Percentiles rank a stretch among this genome's conserved stretches.
Conservation (phyloP, 306 rosid genomes). For the Gynostemma pentaphyllum region DNA sequence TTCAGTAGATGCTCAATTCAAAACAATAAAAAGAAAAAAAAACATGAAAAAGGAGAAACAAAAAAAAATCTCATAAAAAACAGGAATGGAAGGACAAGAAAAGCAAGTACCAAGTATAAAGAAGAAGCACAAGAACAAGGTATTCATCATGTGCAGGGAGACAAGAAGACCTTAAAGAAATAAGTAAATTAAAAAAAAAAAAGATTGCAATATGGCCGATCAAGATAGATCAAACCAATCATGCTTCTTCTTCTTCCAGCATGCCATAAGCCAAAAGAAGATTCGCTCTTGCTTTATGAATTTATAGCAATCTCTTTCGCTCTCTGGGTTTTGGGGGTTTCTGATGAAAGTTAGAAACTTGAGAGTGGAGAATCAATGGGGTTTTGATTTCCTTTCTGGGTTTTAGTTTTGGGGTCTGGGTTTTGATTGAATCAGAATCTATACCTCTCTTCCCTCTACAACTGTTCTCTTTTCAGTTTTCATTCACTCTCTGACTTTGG, state of each 20-base stretch:
- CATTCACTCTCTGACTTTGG: not conserved
- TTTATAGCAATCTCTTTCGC: constrained; percentile 5
- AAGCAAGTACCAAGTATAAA: constrained; percentile 39
- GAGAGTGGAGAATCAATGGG: not conserved
- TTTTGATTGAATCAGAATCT: not conserved
- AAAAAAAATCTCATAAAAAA: not conserved
- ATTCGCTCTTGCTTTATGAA: constrained; percentile 8
- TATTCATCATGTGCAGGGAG: constrained; percentile 21
- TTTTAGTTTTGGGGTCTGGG: constrained; percentile 1
- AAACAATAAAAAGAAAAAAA: not conserved
- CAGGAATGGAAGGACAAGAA: constrained; percentile 10
- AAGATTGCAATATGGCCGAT: constrained; percentile 18
- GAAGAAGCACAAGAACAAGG: constrained; percentile 27
- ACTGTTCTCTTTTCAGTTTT: not conserved
- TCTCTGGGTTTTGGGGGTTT: not conserved
- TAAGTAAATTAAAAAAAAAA: constrained; percentile 13
- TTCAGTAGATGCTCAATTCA: not conserved
- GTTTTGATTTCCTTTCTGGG: not conserved
- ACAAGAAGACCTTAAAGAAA: constrained; percentile 12
- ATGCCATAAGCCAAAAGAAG: constrained; percentile 53
- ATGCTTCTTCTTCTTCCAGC: constrained; percentile 38
- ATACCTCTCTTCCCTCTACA: not conserved
- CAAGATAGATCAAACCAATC: constrained; percentile 26
- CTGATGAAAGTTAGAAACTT: no score
- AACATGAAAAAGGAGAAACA: not conserved